Evolutionary conservation across 768 basidiomycete species (phyloP).

Genomic region (Mycena epipterygia): DNA sequence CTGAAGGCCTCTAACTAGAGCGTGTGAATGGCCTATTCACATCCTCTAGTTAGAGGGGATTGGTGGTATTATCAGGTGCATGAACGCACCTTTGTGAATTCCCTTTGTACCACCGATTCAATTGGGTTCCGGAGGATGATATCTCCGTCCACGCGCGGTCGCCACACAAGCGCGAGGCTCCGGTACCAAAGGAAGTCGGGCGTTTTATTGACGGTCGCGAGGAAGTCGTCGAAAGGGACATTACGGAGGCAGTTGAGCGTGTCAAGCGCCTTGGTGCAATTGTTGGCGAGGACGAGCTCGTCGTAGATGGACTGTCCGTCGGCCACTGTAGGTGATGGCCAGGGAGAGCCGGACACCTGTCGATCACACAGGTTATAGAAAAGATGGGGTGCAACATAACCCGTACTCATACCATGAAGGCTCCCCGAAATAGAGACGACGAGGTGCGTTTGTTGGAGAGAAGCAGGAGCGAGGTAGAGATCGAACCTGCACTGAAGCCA

Average conservation of each 20-base stretch:
- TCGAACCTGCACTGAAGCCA: background rate
- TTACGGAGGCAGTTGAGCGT: conserved; percentile 52
- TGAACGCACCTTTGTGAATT: conserved; percentile 49
- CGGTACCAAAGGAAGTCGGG: conserved; percentile 48
- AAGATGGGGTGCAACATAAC: too few relatives aligned
- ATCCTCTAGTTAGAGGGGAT: too few relatives aligned
- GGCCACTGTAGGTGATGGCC: background rate
- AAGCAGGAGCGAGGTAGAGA: background rate
- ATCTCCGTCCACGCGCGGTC: conserved; percentile 55
- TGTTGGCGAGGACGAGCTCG: background rate
- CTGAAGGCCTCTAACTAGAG: too few relatives aligned
- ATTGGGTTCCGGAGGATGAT: conserved; percentile 51
- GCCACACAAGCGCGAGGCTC: conserved; percentile 45
- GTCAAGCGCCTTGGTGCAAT: conserved; percentile 43
- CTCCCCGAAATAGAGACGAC: background rate
- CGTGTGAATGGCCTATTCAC: too few relatives aligned
- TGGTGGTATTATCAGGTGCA: too few relatives aligned
- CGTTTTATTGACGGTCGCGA: conserved; percentile 47
- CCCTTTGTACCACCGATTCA: conserved; percentile 47
- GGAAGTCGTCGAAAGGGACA: conserved; percentile 40
- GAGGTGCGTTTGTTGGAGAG: conserved; percentile 7
- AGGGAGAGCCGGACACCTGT: background rate
- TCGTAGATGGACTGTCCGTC: conserved; percentile 11
- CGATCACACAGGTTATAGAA: too few relatives aligned
- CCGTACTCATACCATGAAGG: background rate